Conservation (phyloP, 2,329 filamentous ascomycete genomes). For the Monosporascus sp. region DNA sequence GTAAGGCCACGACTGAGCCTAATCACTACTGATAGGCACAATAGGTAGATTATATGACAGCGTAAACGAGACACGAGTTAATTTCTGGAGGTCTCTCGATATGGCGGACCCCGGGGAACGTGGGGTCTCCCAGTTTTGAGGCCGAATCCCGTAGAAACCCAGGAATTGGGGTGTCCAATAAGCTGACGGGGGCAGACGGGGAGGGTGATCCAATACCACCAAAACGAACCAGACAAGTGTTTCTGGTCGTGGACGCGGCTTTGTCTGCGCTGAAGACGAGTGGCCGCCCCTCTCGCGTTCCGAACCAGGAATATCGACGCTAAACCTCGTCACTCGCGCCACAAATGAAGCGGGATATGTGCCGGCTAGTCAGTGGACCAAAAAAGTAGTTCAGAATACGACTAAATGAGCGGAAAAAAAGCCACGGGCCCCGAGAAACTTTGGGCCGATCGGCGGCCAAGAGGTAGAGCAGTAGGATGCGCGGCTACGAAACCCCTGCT, state of each 20-base stretch:
- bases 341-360: too few relatives aligned
- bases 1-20: not conserved
- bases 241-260: not conserved
- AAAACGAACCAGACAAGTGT: not conserved
- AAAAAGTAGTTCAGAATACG: too few relatives aligned
- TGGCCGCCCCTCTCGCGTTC: too few relatives aligned
- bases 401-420: too few relatives aligned
- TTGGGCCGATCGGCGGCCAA: too few relatives aligned
- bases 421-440: too few relatives aligned
- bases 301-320: too few relatives aligned
- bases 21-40: too few relatives aligned
- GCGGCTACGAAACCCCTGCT: not conserved
- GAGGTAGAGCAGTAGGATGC: too few relatives aligned
- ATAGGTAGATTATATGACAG: not conserved
- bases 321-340: too few relatives aligned
- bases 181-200: not conserved
- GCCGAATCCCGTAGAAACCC: not conserved
- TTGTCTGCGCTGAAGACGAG: not conserved
- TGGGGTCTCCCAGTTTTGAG: not conserved
- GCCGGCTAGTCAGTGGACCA: too few relatives aligned
- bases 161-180: not conserved
- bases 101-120: not conserved
- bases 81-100: not conserved
- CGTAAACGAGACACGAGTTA: not conserved
- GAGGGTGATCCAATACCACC: not conserved